Evolutionary conservation across 192 early-diverging fungal genomes (phyloP).

Genomic region (Linnemannia exigua): DNA sequence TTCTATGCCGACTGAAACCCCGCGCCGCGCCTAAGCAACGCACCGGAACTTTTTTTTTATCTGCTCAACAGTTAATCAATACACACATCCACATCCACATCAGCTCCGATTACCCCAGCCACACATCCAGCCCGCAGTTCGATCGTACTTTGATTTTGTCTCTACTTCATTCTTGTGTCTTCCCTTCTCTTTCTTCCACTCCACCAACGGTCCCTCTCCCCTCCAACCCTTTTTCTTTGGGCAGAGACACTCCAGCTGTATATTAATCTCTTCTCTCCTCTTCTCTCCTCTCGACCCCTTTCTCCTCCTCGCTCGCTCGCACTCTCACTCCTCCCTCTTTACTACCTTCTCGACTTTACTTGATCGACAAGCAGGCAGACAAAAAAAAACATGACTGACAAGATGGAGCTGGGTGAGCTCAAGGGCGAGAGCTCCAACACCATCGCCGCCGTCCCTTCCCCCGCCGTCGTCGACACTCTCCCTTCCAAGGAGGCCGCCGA

Average conservation of each 20-base stretch:
- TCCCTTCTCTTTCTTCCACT: neutral
- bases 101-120: neutral
- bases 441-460: neutral
- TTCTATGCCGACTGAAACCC: neutral
- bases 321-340: neutral
- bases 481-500: conserved; percentile 3
- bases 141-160: neutral
- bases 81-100: neutral
- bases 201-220: neutral
- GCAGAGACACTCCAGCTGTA: neutral
- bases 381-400: conserved; percentile 39
- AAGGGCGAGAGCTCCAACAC: conserved; percentile 8
- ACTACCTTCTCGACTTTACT: conserved; percentile 4
- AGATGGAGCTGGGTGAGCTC: conserved; percentile 49
- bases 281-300: neutral
- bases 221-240: neutral
- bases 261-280: neutral
- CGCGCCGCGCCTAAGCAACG: neutral
- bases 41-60: neutral
- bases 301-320: neutral
- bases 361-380: too few relatives aligned
- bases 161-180: neutral
- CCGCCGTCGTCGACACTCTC: neutral
- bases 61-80: neutral
- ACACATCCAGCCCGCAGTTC: neutral